Percentiles rank a stretch among this genome's conserved stretches.
Evolutionary conservation across 495 filamentous ascomycete genomes (phyloP).

Genomic region (Sporormia fimetaria): DNA sequence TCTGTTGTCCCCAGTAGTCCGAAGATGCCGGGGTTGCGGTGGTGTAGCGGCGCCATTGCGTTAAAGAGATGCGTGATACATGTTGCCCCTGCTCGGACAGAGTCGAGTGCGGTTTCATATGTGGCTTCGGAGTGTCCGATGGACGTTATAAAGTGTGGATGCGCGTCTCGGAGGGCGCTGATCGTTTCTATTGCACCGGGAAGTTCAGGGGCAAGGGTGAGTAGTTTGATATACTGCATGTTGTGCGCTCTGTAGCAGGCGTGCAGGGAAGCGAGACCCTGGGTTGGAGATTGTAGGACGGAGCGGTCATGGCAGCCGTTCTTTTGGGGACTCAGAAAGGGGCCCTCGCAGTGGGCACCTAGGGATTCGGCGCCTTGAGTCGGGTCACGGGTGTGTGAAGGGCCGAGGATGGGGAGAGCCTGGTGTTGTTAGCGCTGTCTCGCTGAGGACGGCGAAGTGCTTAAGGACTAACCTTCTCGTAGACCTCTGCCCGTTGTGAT

Average conservation of each 20-base stretch:
- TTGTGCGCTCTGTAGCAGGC: constrained; percentile 57
- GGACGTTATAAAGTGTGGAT: constrained; percentile 56
- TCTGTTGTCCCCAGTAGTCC: constrained; percentile 48
- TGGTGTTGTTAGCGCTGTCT: constrained; percentile 23
- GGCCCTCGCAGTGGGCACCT: constrained; percentile 76
- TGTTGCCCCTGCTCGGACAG: constrained; percentile 56
- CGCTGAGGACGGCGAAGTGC: constrained; percentile 1
- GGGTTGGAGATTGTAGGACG: constrained; percentile 44
- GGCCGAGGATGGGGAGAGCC: constrained; percentile 62
- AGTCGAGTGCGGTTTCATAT: constrained; percentile 58
- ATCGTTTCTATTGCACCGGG: constrained; percentile 52
- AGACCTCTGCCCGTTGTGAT: constrained; percentile 56
- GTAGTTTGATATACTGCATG: constrained; percentile 56
- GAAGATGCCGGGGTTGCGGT: constrained; percentile 76
- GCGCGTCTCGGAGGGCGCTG: constrained; percentile 42
- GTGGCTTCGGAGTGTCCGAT: constrained; percentile 77
- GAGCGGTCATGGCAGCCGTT: constrained; percentile 62
- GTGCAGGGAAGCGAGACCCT: constrained; percentile 47
- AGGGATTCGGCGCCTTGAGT: constrained; percentile 65
- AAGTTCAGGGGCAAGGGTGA: constrained; percentile 72
- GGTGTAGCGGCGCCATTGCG: constrained; percentile 74
- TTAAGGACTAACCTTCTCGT: constrained; percentile 55
- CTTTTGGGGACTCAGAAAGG: constrained; percentile 60
- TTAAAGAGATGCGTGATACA: constrained; percentile 91
- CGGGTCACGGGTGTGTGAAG: constrained; percentile 45